phyloP scores from a whole-genome alignment of 345 rosid genomes.

The Bruguiera parviflora region DNA sequence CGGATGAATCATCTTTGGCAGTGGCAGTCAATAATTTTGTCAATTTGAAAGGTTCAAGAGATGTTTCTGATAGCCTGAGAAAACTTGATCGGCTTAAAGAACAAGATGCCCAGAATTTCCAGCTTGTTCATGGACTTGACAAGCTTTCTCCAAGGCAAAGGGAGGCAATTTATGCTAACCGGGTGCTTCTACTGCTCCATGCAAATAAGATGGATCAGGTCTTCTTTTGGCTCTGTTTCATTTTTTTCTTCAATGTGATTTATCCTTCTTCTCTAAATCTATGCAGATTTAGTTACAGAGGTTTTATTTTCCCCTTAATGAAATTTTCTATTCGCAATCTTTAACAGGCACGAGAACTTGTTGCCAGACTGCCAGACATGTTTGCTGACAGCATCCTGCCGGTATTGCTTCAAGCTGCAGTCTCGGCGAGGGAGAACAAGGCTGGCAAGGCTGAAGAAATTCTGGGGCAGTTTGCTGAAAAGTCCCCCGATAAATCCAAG shows the following conservation, averaged over 20 bases:
- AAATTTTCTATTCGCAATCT: conserved; percentile 13
- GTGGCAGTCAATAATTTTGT: conserved; percentile 82
- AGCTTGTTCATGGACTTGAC: conserved; percentile 65
- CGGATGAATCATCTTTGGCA: conserved; percentile 81
- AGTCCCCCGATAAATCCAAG: conserved; percentile 65
- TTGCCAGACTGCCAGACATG: conserved; percentile 51
- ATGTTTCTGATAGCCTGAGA: conserved; percentile 70
- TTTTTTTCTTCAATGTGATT: conserved; percentile 6
- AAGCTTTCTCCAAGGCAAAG: conserved; percentile 73
- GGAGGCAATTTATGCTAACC: conserved; percentile 78
- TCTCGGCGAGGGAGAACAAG: conserved; percentile 84
- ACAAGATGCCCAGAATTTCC: conserved; percentile 49
- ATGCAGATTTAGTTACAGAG: background rate
- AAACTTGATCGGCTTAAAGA: conserved; percentile 85
- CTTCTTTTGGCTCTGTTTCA: conserved; percentile 8
- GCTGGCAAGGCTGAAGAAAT: conserved; percentile 80
- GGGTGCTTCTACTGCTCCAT: conserved; percentile 83
- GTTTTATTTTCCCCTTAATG: background rate
- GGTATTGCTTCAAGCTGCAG: conserved; percentile 81
- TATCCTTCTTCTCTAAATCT: background rate
- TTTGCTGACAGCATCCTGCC: conserved; percentile 67
- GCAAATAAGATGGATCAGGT: conserved; percentile 98
- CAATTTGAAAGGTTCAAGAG: conserved; percentile 77
- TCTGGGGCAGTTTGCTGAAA: conserved; percentile 63
- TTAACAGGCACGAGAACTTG: conserved; percentile 84